Evolutionary conservation across 129 eudicot genomes (phyloP).

Genomic region (Centella asiatica): DNA sequence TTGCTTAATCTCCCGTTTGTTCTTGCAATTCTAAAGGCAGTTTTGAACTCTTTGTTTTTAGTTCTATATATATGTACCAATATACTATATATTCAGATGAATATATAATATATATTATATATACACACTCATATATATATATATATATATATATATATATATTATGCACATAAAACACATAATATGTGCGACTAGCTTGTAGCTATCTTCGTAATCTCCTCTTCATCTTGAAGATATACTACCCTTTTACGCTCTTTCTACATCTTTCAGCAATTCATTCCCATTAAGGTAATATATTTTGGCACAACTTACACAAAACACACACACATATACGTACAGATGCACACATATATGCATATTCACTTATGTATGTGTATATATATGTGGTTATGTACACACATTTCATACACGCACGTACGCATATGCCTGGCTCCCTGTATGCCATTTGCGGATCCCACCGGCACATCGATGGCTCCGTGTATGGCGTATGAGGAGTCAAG

Average conservation of each 20-base stretch:
- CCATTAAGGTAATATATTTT: background rate
- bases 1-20: background rate
- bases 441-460: constrained; percentile 76
- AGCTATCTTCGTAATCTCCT: background rate
- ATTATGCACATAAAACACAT: background rate
- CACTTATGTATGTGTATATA: background rate
- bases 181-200: background rate
- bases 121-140: background rate
- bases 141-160: background rate
- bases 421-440: constrained; percentile 97
- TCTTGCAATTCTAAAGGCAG: constrained; percentile 17
- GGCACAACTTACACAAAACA: background rate
- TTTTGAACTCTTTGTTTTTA: too few species aligned
- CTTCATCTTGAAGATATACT: background rate
- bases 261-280: background rate
- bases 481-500: constrained; percentile 99
- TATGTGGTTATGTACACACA: too few species aligned
- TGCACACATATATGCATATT: background rate
- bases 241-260: background rate
- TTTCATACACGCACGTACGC: too few species aligned
- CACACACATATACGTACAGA: background rate
- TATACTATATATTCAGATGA: background rate
- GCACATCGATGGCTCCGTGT: constrained; percentile 35
- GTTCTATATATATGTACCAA: too few species aligned
- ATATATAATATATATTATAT: background rate